These are phyloP conservation scores for Stagonosporopsis vannaccii DNA, from an alignment of 2,329 filamentous ascomycete genomes.

Conservation along the genomic window DNA sequence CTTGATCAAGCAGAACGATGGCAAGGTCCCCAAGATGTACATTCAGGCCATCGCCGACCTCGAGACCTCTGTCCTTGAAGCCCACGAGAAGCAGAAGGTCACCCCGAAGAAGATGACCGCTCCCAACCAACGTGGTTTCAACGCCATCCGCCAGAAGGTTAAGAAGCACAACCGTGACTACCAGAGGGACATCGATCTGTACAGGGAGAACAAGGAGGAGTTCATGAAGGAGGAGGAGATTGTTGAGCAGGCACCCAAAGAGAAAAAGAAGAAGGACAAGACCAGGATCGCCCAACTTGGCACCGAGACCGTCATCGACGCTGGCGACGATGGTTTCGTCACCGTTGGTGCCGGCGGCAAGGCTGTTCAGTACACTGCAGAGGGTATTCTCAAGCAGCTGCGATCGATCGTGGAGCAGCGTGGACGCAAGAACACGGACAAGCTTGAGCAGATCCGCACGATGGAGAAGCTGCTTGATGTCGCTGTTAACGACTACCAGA, in stretches of 20 bases:
- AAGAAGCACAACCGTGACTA: conserved; percentile 99
- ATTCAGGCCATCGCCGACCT: conserved; percentile 92
- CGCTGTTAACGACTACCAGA: conserved; percentile 88
- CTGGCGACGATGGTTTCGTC: conserved; percentile 85
- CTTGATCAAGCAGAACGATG: conserved; percentile 64
- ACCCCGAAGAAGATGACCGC: conserved; percentile 99
- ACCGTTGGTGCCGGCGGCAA: conserved; percentile 90
- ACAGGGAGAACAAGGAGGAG: conserved; percentile 81
- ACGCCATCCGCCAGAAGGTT: conserved; percentile 97
- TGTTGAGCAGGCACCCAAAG: conserved; percentile 67
- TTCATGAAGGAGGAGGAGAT: conserved; percentile 89
- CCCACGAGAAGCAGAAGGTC: conserved; percentile 93
- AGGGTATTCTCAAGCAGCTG: conserved; percentile 98
- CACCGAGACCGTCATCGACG: conserved; percentile 60
- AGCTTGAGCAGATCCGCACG: conserved; percentile 89
- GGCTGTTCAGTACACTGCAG: conserved; percentile 88
- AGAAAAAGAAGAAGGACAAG: conserved; percentile 42
- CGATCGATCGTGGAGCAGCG: conserved; percentile 91
- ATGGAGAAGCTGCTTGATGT: conserved; percentile 98
- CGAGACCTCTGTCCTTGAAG: conserved; percentile 93
- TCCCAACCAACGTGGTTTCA: conserved; percentile 89
- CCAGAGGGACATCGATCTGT: conserved; percentile 84
- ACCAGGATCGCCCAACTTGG: conserved; percentile 61
- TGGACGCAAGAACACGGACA: conserved; percentile 99
- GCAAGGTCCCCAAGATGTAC: conserved; percentile 87